A percentile compares a stretch with the other conserved stretches of the same genome.
Evolutionary conservation across 805 yeast genomes (phyloP).

Genomic region (Trichomonascus vanleenenianus): DNA sequence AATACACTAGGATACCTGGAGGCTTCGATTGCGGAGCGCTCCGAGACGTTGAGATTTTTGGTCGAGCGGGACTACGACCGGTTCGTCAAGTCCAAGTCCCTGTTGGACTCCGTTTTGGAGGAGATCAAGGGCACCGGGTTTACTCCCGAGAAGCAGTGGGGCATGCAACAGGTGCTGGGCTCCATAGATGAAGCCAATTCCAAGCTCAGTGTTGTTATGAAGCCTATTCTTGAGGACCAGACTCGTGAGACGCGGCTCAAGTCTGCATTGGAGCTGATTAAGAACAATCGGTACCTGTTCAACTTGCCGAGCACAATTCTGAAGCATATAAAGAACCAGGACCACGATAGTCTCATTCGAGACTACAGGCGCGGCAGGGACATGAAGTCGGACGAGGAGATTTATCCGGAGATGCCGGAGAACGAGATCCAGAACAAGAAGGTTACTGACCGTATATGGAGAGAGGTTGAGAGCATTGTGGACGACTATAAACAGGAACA

Average conservation of each 20-base stretch:
- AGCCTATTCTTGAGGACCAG: conserved; percentile 51
- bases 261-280: conserved; percentile 43
- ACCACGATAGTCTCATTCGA: conserved; percentile 49
- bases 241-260: conserved; percentile 42
- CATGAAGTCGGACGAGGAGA: conserved; percentile 20
- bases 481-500: conserved; percentile 44
- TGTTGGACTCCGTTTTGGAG: conserved; percentile 51
- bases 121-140: conserved; percentile 41
- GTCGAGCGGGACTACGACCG: conserved; percentile 54
- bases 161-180: conserved; percentile 29
- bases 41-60: conserved; percentile 41
- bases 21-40: conserved; percentile 40
- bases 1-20: conserved; percentile 44
- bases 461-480: conserved; percentile 45
- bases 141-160: conserved; percentile 25
- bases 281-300: conserved; percentile 45
- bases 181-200: conserved; percentile 43
- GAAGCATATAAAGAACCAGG: conserved; percentile 37
- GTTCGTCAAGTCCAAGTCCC: conserved; percentile 58
- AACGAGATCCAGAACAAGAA: conserved; percentile 25
- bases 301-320: conserved; percentile 48
- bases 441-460: conserved; percentile 48
- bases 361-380: conserved; percentile 49
- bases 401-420: conserved; percentile 15
- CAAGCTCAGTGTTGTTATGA: conserved; percentile 44